Evolutionary conservation across 176 grass and related monocot species (phyloP).

Genomic region (bread wheat (Triticum aestivum)): DNA sequence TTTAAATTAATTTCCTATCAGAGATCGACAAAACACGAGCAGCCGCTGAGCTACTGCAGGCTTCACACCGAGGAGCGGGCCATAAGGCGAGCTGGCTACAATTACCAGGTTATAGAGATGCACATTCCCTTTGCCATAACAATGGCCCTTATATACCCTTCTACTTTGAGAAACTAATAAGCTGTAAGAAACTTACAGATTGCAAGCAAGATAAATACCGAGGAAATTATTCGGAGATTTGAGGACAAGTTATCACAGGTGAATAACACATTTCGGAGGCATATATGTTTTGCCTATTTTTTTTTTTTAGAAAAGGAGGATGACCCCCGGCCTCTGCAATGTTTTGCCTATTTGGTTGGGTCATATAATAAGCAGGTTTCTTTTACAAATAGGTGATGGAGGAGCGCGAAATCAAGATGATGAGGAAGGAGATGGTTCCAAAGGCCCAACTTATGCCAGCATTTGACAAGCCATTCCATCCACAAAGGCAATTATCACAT

Average conservation of each 20-base stretch:
- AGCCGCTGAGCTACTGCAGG: conserved; percentile 48
- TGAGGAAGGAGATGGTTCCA: conserved; percentile 97
- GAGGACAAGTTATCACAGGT: conserved; percentile 76
- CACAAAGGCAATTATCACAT: conserved; percentile 60
- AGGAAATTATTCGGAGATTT: conserved; percentile 81
- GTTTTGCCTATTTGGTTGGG: neutral
- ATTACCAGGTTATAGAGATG: conserved; percentile 55
- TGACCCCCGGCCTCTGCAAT: neutral
- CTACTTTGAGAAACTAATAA: neutral
- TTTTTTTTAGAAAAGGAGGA: too few species aligned
- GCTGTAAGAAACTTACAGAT: conserved; percentile 38
- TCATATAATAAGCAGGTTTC: neutral
- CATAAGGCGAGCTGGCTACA: conserved; percentile 61
- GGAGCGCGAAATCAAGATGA: conserved; percentile 87
- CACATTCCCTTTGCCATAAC: neutral
- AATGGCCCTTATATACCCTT: neutral
- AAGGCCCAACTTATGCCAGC: conserved; percentile 96
- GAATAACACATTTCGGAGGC: neutral
- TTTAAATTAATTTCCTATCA: neutral
- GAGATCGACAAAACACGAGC: conserved; percentile 44
- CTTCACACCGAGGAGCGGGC: conserved; percentile 91
- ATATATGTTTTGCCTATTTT: neutral
- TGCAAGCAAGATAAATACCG: conserved; percentile 83
- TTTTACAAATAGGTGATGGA: conserved; percentile 52
- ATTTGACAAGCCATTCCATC: conserved; percentile 89